Evolutionary conservation across 2,329 filamentous ascomycete genomes (phyloP).

Genomic region (Alternaria burnsii): DNA sequence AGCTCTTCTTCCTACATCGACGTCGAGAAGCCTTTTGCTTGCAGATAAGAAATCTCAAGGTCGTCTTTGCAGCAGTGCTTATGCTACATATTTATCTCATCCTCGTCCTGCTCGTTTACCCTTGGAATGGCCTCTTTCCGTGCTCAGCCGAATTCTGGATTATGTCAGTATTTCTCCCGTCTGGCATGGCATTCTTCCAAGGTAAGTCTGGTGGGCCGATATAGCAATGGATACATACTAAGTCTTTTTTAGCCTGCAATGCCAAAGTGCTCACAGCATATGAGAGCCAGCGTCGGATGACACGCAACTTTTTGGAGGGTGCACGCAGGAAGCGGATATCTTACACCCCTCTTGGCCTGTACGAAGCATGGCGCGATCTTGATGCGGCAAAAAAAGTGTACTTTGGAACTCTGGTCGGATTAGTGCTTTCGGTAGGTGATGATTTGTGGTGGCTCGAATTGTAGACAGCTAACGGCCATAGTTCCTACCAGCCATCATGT

Average conservation of each 20-base stretch:
- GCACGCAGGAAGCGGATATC: constrained; percentile 45
- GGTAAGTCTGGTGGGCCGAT: constrained; percentile 24
- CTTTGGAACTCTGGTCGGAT: constrained; percentile 38
- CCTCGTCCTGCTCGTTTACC: constrained; percentile 49
- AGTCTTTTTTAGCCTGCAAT: constrained; percentile 39
- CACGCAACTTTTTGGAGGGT: constrained; percentile 45
- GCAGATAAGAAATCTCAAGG: constrained; percentile 44
- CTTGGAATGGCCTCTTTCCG: constrained; percentile 46
- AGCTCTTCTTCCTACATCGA: constrained; percentile 43
- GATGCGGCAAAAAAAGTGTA: constrained; percentile 48
- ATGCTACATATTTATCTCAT: constrained; percentile 50
- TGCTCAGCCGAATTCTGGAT: constrained; percentile 52
- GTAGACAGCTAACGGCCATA: constrained; percentile 44
- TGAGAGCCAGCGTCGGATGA: constrained; percentile 47
- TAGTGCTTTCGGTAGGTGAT: constrained; percentile 42
- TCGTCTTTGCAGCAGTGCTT: constrained; percentile 46
- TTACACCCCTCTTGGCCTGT: constrained; percentile 41
- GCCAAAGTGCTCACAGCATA: constrained; percentile 48
- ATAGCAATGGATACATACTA: not conserved
- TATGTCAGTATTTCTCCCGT: constrained; percentile 50
- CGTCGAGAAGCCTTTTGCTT: constrained; percentile 43
- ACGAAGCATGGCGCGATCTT: constrained; percentile 41
- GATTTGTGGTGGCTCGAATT: not conserved
- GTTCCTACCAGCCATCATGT: constrained; percentile 66
- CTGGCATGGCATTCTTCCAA: constrained; percentile 52